A percentile compares a stretch with the other conserved stretches of the same genome.
Evolutionary conservation across 495 filamentous ascomycete species (phyloP).

Genomic region (Penicillium taxi): DNA sequence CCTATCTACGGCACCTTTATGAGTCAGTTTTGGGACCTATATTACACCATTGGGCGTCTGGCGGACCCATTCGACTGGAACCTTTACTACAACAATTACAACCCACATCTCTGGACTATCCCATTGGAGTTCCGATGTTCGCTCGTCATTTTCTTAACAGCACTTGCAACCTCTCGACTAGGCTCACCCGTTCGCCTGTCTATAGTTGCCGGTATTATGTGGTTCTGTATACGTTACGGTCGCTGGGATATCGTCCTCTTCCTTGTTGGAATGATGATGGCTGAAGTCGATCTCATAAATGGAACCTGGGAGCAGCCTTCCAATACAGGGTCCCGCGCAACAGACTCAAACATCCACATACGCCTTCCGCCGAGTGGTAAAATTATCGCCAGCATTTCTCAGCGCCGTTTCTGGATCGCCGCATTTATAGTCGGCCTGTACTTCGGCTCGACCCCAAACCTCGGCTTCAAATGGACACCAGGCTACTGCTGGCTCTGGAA

Average conservation of each 20-base stretch:
- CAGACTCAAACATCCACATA: constrained; percentile 17
- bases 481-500: constrained; percentile 37
- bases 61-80: constrained; percentile 49
- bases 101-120: constrained; percentile 68
- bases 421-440: constrained; percentile 37
- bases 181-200: constrained; percentile 38
- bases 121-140: constrained; percentile 61
- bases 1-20: constrained; percentile 37
- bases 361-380: constrained; percentile 18
- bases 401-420: constrained; percentile 48
- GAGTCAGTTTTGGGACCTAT: constrained; percentile 42
- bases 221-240: constrained; percentile 50
- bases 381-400: constrained; percentile 31
- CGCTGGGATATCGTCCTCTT: constrained; percentile 56
- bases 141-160: constrained; percentile 54
- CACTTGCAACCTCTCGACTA: constrained; percentile 48
- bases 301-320: constrained; percentile 31
- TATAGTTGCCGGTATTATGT: constrained; percentile 36
- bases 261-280: constrained; percentile 50
- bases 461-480: constrained; percentile 38
- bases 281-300: constrained; percentile 48
- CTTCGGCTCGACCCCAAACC: constrained; percentile 36
- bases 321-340: neutral
- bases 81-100: constrained; percentile 49
- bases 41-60: constrained; percentile 39